These are phyloP conservation scores for Pelargonium cotyledonis DNA, from an alignment of 441 rosid genomes.

Conservation along the genomic window DNA sequence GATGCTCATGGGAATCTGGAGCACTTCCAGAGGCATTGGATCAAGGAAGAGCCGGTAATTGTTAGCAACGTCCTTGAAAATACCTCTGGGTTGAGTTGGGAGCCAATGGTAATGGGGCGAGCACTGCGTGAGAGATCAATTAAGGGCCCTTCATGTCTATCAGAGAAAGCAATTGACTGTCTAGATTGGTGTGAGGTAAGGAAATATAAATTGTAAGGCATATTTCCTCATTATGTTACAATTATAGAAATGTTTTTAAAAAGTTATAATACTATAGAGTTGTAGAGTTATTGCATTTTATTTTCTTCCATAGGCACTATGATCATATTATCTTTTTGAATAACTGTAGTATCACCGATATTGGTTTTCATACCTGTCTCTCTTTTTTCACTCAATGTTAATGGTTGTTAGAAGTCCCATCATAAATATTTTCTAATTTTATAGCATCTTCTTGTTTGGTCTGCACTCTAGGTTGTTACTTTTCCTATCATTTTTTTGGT, in stretches of 20 bases:
- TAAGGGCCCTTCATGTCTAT: slow-evolving; percentile 15
- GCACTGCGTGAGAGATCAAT: slow-evolving; percentile 17
- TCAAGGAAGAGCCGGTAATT: slow-evolving; percentile 24
- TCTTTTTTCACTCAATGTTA: no score
- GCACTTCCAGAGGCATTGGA: slow-evolving; percentile 27
- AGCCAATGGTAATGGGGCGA: slow-evolving; percentile 31
- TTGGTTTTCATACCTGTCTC: no score
- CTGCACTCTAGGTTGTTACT: no score
- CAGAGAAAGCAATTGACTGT: slow-evolving; percentile 24
- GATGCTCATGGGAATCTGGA: slow-evolving; percentile 18
- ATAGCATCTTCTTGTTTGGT: no score
- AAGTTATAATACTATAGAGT: no score
- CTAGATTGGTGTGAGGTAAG: slow-evolving; percentile 27
- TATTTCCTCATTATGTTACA: background rate
- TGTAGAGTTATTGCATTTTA: no score
- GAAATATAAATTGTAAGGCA: background rate
- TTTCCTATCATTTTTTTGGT: no score
- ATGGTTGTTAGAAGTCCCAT: no score
- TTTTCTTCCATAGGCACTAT: no score
- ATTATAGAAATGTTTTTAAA: background rate
- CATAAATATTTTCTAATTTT: no score
- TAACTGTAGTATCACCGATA: no score
- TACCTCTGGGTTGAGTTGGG: slow-evolving; percentile 29
- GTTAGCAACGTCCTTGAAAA: slow-evolving; percentile 20
- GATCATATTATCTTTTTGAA: no score